Percentiles rank a stretch among this genome's conserved stretches.
phyloP scores from a whole-genome alignment of 2,329 filamentous ascomycete species.

The Fusarium sp. region DNA sequence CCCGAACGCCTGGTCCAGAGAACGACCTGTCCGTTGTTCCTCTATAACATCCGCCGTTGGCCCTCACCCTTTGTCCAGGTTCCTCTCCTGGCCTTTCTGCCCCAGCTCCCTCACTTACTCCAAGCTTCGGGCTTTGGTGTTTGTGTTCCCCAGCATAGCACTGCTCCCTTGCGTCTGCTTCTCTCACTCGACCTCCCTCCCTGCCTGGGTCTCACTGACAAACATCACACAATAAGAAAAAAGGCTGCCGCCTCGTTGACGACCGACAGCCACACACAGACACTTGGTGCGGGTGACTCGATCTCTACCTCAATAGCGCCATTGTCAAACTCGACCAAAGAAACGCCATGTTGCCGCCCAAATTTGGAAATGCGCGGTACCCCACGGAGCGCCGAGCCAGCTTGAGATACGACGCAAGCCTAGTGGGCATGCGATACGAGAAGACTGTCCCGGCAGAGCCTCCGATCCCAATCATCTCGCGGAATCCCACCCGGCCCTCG shows the following conservation, averaged over 20 bases:
- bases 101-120: constrained; percentile 4
- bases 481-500: constrained; percentile 52
- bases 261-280: constrained; percentile 19
- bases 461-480: constrained; percentile 65
- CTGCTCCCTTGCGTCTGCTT: constrained; percentile 36
- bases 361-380: constrained; percentile 57
- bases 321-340: constrained; percentile 20
- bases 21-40: constrained; percentile 1
- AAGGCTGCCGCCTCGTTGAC: constrained; percentile 23
- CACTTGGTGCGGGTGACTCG: constrained; percentile 3
- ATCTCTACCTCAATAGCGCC: constrained; percentile 16
- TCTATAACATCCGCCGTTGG: constrained; percentile 26
- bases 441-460: constrained; percentile 68
- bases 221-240: constrained; percentile 14
- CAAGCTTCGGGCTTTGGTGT: constrained; percentile 23
- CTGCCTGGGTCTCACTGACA: constrained; percentile 32
- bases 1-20: constrained; percentile 4
- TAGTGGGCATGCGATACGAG: constrained; percentile 71
- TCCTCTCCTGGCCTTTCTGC: constrained; percentile 4
- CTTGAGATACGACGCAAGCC: constrained; percentile 61
- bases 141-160: constrained; percentile 26
- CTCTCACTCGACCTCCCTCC: constrained; percentile 15
- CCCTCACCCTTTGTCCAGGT: constrained; percentile 14
- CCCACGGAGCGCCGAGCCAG: constrained; percentile 49
- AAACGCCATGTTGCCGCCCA: constrained; percentile 53